phyloP scores from a whole-genome alignment of 768 basidiomycete species.

The Mrakia gelida region DNA sequence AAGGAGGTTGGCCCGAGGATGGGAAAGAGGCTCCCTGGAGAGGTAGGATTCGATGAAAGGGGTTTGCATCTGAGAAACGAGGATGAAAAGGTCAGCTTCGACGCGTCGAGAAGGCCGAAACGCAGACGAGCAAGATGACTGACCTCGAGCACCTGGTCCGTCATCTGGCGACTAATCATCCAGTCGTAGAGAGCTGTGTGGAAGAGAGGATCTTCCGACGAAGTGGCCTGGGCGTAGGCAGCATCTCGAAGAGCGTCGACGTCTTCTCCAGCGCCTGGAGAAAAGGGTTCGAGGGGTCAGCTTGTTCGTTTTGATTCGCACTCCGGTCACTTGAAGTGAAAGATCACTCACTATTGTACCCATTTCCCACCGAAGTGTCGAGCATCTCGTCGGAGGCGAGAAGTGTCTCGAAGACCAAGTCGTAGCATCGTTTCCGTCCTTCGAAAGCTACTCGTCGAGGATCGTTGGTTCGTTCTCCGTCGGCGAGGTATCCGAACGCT shows the following conservation, averaged over 20 bases:
- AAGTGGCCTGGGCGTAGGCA: constrained; percentile 80
- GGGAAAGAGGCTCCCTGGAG: constrained; percentile 68
- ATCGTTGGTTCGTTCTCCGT: constrained; percentile 58
- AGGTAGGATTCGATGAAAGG: constrained; percentile 85
- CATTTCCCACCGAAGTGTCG: constrained; percentile 43
- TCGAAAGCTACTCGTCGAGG: constrained; percentile 58
- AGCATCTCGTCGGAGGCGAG: constrained; percentile 64
- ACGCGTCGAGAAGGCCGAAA: not conserved
- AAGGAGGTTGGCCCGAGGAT: constrained; percentile 77
- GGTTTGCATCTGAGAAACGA: constrained; percentile 63
- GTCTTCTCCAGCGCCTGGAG: constrained; percentile 46
- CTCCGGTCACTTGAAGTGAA: too few species aligned
- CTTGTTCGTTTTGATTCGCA: not conserved
- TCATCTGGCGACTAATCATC: constrained; percentile 71
- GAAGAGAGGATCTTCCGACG: constrained; percentile 84
- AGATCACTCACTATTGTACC: not conserved
- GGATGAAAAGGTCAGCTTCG: too few species aligned
- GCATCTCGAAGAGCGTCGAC: constrained; percentile 70
- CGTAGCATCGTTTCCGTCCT: constrained; percentile 68
- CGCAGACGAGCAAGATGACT: constrained; percentile 33
- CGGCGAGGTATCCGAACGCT: constrained; percentile 58
- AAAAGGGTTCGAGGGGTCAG: not conserved
- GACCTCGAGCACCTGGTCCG: constrained; percentile 87
- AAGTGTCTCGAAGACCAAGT: constrained; percentile 75
- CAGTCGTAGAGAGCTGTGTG: constrained; percentile 93